A percentile compares a stretch with the other conserved stretches of the same genome.
phyloP scores from a whole-genome alignment of 2,329 filamentous ascomycete species.

The Pseudogymnoascus sp. region DNA sequence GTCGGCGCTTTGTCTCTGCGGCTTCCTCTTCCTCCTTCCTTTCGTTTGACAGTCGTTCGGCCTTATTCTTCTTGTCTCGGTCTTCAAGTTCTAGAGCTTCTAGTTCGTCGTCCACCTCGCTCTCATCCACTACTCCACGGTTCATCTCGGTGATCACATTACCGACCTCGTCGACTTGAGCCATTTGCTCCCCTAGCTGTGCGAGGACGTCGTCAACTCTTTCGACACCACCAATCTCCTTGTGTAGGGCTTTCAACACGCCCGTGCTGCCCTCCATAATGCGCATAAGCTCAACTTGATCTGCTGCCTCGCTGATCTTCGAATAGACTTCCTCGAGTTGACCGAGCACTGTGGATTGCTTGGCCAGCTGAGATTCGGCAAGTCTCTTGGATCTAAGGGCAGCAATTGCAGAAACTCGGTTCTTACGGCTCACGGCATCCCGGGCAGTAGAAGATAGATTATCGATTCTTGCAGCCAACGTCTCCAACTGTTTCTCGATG shows the following conservation, averaged over 20 bases:
- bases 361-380: constrained; percentile 63
- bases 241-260: constrained; percentile 65
- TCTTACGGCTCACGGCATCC: constrained; percentile 62
- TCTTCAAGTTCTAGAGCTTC: constrained; percentile 55
- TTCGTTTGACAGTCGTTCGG: constrained; percentile 29
- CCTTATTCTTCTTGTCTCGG: constrained; percentile 35
- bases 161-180: constrained; percentile 71
- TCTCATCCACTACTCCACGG: constrained; percentile 58
- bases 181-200: constrained; percentile 69
- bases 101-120: constrained; percentile 80
- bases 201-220: constrained; percentile 70
- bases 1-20: constrained; percentile 22
- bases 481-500: constrained; percentile 62
- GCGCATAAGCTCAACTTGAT: constrained; percentile 74
- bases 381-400: constrained; percentile 77
- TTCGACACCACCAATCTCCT: constrained; percentile 67
- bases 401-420: constrained; percentile 65
- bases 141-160: constrained; percentile 61
- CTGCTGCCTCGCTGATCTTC: constrained; percentile 78
- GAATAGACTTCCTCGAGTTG: constrained; percentile 77
- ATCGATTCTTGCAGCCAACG: constrained; percentile 59
- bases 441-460: constrained; percentile 58
- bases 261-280: constrained; percentile 72
- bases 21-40: constrained; percentile 23
- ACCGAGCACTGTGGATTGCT: constrained; percentile 62